phyloP scores from a whole-genome alignment of 2,329 filamentous ascomycete genomes.

The Phyllosticta citribraziliensis region DNA sequence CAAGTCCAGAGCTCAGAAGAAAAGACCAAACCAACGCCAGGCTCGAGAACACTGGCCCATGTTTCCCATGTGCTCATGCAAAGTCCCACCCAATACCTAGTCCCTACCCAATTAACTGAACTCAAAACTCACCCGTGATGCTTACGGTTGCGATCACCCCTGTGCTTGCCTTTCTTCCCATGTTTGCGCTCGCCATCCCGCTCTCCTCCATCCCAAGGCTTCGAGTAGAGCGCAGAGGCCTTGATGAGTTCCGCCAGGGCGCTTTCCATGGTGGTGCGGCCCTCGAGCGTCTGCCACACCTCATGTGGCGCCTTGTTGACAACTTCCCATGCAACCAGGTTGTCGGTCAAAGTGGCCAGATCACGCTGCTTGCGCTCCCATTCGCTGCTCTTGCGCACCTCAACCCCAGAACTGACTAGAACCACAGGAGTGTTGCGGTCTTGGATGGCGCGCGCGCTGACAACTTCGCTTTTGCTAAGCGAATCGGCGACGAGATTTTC shows the following conservation, averaged over 20 bases:
- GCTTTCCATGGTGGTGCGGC: slow-evolving; percentile 67
- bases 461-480: slow-evolving; percentile 73
- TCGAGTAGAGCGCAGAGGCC: slow-evolving; percentile 14
- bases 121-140: background rate
- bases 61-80: background rate
- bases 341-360: slow-evolving; percentile 67
- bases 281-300: slow-evolving; percentile 70
- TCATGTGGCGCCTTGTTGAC: slow-evolving; percentile 76
- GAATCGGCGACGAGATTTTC: slow-evolving; percentile 82
- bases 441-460: slow-evolving; percentile 70
- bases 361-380: slow-evolving; percentile 86
- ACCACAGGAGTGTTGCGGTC: slow-evolving; percentile 63
- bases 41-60: background rate
- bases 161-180: background rate
- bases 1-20: background rate
- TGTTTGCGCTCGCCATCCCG: background rate
- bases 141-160: background rate
- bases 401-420: slow-evolving; percentile 71
- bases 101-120: background rate
- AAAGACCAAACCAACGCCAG: background rate
- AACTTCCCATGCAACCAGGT: slow-evolving; percentile 75
- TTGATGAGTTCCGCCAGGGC: slow-evolving; percentile 60
- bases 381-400: slow-evolving; percentile 53
- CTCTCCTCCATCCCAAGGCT: slow-evolving; percentile 1
- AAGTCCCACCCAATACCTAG: background rate